Percentiles rank a stretch among this genome's conserved stretches.
These are phyloP conservation scores for Reticulascus tulasneorum DNA, from an alignment of 2,329 filamentous ascomycete genomes.

Conservation along the genomic window DNA sequence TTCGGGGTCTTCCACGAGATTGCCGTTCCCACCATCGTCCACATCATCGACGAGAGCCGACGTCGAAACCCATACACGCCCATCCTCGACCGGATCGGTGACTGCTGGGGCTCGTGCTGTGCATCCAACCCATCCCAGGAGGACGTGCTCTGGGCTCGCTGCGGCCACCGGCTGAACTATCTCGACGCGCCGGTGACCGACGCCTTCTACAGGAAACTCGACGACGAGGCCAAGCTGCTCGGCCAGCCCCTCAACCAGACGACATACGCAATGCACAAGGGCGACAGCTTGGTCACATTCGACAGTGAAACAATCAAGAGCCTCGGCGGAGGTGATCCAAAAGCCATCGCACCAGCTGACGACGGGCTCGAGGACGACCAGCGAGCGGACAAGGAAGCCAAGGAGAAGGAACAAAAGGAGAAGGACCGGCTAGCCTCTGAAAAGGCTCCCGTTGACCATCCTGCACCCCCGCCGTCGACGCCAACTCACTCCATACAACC, in stretches of 20 bases:
- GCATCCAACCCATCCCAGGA: slow-evolving; percentile 13
- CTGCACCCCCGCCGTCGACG: too few species aligned
- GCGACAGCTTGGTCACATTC: slow-evolving; percentile 7
- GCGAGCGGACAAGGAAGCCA: slow-evolving; percentile 6
- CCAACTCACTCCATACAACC: too few species aligned
- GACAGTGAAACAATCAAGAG: slow-evolving; percentile 10
- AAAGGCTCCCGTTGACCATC: too few species aligned
- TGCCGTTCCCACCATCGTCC: slow-evolving; percentile 25
- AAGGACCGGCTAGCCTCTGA: neutral
- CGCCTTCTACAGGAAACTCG: slow-evolving; percentile 13
- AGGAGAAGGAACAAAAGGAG: neutral
- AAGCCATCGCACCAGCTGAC: slow-evolving; percentile 7
- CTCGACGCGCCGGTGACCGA: slow-evolving; percentile 10
- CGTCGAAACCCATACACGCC: slow-evolving; percentile 12
- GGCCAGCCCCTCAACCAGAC: slow-evolving; percentile 12
- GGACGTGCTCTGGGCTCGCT: slow-evolving; percentile 14
- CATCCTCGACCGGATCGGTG: slow-evolving; percentile 14
- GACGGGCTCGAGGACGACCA: slow-evolving; percentile 13
- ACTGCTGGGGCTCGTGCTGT: slow-evolving; percentile 18
- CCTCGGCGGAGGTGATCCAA: slow-evolving; percentile 7
- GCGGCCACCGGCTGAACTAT: slow-evolving; percentile 16
- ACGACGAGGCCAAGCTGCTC: slow-evolving; percentile 8
- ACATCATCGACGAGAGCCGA: slow-evolving; percentile 24
- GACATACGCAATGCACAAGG: slow-evolving; percentile 12
- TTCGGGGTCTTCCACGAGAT: slow-evolving; percentile 25